Base-by-base conservation (phyloP, 768 basidiomycete genomes). In the Clavaria fumosa region DNA sequence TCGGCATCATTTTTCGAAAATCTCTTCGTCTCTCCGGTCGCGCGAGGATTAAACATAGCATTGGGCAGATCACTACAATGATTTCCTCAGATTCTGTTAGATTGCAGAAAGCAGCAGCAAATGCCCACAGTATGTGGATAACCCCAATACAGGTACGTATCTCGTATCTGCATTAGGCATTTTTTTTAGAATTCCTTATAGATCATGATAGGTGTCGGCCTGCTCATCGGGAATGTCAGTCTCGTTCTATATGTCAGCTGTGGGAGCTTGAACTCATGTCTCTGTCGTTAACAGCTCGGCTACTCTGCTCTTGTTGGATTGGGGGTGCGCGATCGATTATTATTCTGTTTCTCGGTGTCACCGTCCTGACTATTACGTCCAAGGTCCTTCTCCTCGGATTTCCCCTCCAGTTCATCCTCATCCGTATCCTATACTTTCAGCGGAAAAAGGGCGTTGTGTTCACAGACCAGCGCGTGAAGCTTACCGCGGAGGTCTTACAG, bases 261-360 rank as follows among this genome's bases (percentile, higher is more conserved):
- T 17, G 30, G 30, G 24, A 24, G 5, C 31, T 3, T 34, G 14
- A 19, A 24, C 20, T 20, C 33, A 22, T 10, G 30, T 7, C 30
- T 26, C 26, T 28, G 26, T 28, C 26, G 14, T 36, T 32, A 12
- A 24, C 34, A 76, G 65, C 60, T 83, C 14, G 77, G 78, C 4
- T 72, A 71, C 45, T 79, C 77, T 1, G 78, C 77, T 0, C 62
- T 83, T 10, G 78, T 79, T 15, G 77, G 74, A 0, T 53, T 78
- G 10, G 70, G 52, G 37, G 68, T 55, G 53, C 47, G 54, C 47
- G 36, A 36, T 38, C 31, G 9, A 24, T 24, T 28, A 4, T 9
- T 14, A 12, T 15, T 17, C 11, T 44, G 10, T 35, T 48, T 17
- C 24, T 52, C 17, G 22, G 7, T 17, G 14, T 37, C 6, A 19